Conservation (phyloP, 2,329 filamentous ascomycete genomes). For the Colletotrichum shisoi region DNA sequence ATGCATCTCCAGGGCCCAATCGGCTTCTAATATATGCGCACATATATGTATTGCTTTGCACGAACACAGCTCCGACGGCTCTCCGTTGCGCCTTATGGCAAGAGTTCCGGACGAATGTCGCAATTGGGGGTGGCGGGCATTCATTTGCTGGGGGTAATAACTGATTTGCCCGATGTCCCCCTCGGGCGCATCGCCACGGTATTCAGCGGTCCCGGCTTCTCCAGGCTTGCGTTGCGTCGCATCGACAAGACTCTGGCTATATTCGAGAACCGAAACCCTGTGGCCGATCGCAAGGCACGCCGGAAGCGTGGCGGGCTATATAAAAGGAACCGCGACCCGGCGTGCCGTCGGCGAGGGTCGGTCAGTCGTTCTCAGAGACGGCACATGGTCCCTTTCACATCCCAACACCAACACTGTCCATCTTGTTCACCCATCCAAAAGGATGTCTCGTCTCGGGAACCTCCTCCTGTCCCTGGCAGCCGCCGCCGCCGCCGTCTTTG, state of each 20-base stretch:
- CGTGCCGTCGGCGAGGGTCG: not conserved
- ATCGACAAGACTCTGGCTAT: not conserved
- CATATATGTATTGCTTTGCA: not conserved
- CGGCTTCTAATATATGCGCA: not conserved
- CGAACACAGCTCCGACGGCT: not conserved
- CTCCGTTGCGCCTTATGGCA: not conserved
- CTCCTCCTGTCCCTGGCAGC: not conserved
- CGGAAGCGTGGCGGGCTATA: not conserved
- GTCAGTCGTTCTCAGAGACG: not conserved
- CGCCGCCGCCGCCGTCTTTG: conserved; percentile 7
- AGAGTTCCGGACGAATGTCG: not conserved
- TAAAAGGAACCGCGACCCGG: not conserved
- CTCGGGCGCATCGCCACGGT: conserved; percentile 3
- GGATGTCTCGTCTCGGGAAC: not conserved
- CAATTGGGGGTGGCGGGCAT: conserved; percentile 8
- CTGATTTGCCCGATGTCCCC: conserved; percentile 23
- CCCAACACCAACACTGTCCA: not conserved
- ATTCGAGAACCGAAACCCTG: not conserved
- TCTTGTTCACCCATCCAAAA: not conserved
- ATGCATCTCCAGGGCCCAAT: not conserved
- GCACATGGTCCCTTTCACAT: too few relatives aligned
- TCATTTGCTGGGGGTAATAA: conserved; percentile 20
- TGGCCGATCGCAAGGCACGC: too few relatives aligned
- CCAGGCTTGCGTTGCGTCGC: too few relatives aligned
- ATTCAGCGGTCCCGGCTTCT: conserved; percentile 11